Evolutionary conservation across 1,139 yeast genomes (phyloP).

Genomic region (Meyerozyma guilliermondii): DNA sequence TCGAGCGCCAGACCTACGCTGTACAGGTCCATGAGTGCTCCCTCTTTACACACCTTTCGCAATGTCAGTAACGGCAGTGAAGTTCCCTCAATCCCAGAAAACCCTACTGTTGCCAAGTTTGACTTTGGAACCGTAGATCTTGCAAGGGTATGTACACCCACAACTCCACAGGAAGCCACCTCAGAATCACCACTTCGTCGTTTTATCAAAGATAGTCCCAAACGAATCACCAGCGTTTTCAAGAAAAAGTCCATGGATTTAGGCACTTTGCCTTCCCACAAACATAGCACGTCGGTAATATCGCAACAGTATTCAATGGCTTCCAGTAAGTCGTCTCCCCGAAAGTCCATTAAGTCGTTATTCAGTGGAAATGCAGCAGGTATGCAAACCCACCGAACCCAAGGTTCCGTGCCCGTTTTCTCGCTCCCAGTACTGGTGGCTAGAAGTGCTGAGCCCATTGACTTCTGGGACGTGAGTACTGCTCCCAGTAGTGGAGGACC

Average conservation of each 20-base stretch:
- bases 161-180: not conserved
- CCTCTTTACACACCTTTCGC: constrained; percentile 37
- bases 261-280: constrained; percentile 9
- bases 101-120: not conserved
- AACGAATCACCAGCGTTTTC: constrained; percentile 21
- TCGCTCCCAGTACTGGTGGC: not conserved
- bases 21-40: constrained; percentile 34
- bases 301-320: constrained; percentile 27
- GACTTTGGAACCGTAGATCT: not conserved
- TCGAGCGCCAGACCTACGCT: constrained; percentile 13
- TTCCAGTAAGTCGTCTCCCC: constrained; percentile 28
- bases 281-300: constrained; percentile 24
- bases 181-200: constrained; percentile 27
- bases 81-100: not conserved
- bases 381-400: not conserved
- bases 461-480: constrained; percentile 35
- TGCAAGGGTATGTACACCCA: not conserved
- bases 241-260: constrained; percentile 20
- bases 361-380: constrained; percentile 7
- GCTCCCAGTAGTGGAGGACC: constrained; percentile 8
- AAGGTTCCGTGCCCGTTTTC: not conserved
- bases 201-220: constrained; percentile 32
- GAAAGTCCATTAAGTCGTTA: constrained; percentile 22
- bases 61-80: constrained; percentile 6
- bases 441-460: constrained; percentile 16